Conservation (phyloP, 805 yeast genomes). For the Brettanomyces bruxellensis region DNA sequence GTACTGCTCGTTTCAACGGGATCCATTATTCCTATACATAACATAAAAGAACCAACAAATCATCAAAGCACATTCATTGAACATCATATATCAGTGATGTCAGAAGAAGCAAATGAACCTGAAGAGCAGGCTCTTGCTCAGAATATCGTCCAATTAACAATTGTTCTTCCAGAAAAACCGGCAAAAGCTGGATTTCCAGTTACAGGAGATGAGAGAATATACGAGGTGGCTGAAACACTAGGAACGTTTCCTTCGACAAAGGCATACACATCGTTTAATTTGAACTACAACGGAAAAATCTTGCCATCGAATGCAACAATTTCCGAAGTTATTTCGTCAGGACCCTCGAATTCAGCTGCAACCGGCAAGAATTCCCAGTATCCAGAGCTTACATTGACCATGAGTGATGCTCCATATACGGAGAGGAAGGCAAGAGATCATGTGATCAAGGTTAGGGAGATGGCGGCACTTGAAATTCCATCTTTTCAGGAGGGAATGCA, state of each 20-base stretch:
- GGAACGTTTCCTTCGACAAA: slow-evolving; percentile 46
- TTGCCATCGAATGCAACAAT: slow-evolving; percentile 19
- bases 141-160: slow-evolving; percentile 11
- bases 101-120: too few relatives aligned
- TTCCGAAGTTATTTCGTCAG: slow-evolving; percentile 13
- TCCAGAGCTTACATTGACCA: slow-evolving; percentile 27
- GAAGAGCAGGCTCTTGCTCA: neutral
- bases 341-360: slow-evolving; percentile 7
- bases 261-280: slow-evolving; percentile 52
- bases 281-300: slow-evolving; percentile 29
- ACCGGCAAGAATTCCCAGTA: slow-evolving; percentile 14
- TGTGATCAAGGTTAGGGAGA: slow-evolving; percentile 52
- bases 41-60: too few relatives aligned
- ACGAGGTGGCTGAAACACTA: slow-evolving; percentile 51
- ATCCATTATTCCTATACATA: too few relatives aligned
- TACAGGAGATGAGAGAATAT: slow-evolving; percentile 34
- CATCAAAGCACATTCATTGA: neutral
- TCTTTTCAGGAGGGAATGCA: slow-evolving; percentile 35
- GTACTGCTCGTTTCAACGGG: too few relatives aligned
- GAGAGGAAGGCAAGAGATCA: slow-evolving; percentile 56
- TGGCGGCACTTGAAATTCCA: slow-evolving; percentile 40
- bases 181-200: slow-evolving; percentile 19
- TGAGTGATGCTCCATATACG: slow-evolving; percentile 51
- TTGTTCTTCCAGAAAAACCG: slow-evolving; percentile 20
- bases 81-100: too few relatives aligned